A percentile compares a stretch with the other conserved stretches of the same genome.
These are phyloP conservation scores for Canariomyces notabilis DNA, from an alignment of 2,329 filamentous ascomycete genomes.

Conservation along the genomic window DNA sequence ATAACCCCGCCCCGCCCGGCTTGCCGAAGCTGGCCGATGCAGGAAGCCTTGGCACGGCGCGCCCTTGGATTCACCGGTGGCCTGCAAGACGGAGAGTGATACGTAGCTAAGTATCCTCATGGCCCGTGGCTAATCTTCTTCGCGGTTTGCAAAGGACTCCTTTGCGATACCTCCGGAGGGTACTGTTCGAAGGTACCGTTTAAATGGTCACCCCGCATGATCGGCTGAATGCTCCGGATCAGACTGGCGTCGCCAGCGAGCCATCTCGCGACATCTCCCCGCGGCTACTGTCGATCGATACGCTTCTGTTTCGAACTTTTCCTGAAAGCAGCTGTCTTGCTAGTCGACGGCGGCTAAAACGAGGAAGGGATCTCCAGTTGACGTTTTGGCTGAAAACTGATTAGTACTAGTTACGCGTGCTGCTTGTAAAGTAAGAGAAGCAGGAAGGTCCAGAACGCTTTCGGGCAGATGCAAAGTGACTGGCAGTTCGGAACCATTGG, in stretches of 20 bases:
- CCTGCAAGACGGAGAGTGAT: background rate
- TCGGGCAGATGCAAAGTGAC: no score
- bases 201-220: background rate
- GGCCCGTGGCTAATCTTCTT: no score
- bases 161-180: background rate
- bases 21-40: slow-evolving; percentile 6
- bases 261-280: background rate
- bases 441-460: no score
- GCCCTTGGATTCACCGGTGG: slow-evolving; percentile 4
- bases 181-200: background rate
- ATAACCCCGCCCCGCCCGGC: slow-evolving; percentile 1
- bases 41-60: background rate
- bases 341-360: slow-evolving; percentile 4
- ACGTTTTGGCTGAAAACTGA: no score
- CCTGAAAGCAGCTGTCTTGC: background rate
- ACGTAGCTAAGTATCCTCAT: no score
- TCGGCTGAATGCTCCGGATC: background rate
- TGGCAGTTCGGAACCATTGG: no score
- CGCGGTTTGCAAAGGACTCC: no score
- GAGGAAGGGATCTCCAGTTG: background rate
- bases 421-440: background rate
- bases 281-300: background rate
- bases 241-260: background rate
- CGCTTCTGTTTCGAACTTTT: background rate
- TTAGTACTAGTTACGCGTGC: background rate